Evolutionary conservation across 2,329 filamentous ascomycete genomes (phyloP), one percentile per base, ranked within the genome.

Genomic region (Blastomyces gilchristii): DNA sequence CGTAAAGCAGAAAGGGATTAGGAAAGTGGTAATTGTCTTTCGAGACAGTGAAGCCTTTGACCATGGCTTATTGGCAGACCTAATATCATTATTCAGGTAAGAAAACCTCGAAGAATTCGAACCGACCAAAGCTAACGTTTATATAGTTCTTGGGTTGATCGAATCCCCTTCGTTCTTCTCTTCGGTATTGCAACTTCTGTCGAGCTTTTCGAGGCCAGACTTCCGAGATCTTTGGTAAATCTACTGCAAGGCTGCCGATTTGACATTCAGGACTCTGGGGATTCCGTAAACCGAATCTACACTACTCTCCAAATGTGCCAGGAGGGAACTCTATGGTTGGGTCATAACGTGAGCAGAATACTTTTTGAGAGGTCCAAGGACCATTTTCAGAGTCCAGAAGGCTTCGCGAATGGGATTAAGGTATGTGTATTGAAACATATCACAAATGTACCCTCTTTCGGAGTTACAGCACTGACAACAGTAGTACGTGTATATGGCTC

Each of bases 101-200:
- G 4, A 28, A 34, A 39, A 39, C 34, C 25, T 22, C 9, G 28
- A 16, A 16, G 28, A 22, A 16, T 43, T 43, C 14, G 63, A 22
- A 31, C 31, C 9, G 2, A 9, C 18, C n/a, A 37, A 18, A 11
- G n/a, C 53, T 37, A 57, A 6, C 16, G 50, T 45, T 28, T 58
- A 52, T 57, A n/a, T 64, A 83, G 81, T 65, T 83, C 80, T 22
- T 87, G 85, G 85, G 75, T 79, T 56, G 81, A 85, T 68, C 82
- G 85, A 37, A 82, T 87, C 61, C 83, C 83, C 0, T 82, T 87
- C 63, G 78, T 83, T 2, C 73, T 85, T 2, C 71, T 87, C 2
- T 81, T 87, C 62, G 83, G 82, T 16, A 80, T 87, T 58, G 83
- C 83, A n/a, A 87, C 85, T 0, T 85, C 84, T 2, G 78, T 84